phyloP scores from a whole-genome alignment of 805 yeast species.

The Jamesozyma spencerorum region DNA sequence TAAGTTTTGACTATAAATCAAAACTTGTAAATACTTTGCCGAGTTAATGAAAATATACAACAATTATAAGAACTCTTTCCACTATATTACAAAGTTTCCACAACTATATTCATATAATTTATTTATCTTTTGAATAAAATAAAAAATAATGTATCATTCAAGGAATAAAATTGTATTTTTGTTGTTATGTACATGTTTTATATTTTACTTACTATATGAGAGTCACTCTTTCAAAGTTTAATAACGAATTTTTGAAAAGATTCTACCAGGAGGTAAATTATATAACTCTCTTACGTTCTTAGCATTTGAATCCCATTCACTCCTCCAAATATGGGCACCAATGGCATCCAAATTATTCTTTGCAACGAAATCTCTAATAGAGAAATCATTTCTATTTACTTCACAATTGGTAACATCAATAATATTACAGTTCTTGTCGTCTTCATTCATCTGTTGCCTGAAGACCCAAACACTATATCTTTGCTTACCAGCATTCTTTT shows the following conservation, averaged over 20 bases:
- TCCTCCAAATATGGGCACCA: constrained; percentile 91
- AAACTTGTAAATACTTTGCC: background rate
- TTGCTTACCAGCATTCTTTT: constrained; percentile 75
- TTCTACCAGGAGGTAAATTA: constrained; percentile 67
- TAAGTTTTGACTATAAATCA: background rate
- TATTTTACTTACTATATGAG: constrained; percentile 3
- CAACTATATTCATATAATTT: background rate
- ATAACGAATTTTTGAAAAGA: constrained; percentile 55
- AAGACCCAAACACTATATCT: constrained; percentile 86
- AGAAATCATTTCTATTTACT: constrained; percentile 43
- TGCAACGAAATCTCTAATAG: constrained; percentile 60
- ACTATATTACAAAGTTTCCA: background rate
- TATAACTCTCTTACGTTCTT: constrained; percentile 57
- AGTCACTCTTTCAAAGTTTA: constrained; percentile 1
- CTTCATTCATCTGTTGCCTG: constrained; percentile 41
- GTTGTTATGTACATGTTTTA: constrained; percentile 2
- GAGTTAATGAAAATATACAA: background rate
- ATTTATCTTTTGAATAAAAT: background rate
- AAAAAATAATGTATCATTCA: too few relatives aligned
- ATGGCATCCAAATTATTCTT: constrained; percentile 55
- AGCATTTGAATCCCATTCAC: constrained; percentile 69
- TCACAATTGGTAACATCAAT: background rate
- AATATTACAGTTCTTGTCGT: background rate
- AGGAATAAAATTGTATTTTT: background rate
- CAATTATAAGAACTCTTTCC: too few relatives aligned